Conservation (phyloP, 768 basidiomycete species). For the Xerocomus spinulosus region DNA sequence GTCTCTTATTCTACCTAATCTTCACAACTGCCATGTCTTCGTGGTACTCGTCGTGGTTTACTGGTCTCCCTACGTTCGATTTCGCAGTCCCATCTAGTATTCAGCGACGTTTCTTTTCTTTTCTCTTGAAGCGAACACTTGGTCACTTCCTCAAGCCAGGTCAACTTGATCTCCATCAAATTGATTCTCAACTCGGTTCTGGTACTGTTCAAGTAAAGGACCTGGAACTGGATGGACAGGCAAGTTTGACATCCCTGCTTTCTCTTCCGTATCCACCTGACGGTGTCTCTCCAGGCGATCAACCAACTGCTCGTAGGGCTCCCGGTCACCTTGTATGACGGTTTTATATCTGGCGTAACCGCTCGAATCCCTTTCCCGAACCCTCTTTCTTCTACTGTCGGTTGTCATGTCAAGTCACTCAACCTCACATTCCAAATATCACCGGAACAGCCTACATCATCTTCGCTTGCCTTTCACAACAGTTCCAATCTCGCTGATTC, state of each 20-base stretch:
- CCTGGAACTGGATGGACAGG: conserved; percentile 72
- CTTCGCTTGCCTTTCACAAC: conserved; percentile 11
- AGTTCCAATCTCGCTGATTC: conserved; percentile 62
- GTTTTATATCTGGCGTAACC: conserved; percentile 68
- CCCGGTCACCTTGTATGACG: conserved; percentile 65
- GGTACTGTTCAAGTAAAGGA: conserved; percentile 85
- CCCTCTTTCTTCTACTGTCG: conserved; percentile 68
- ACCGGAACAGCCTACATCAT: conserved; percentile 16
- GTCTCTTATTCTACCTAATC: conserved; percentile 10
- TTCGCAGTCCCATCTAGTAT: conserved; percentile 65
- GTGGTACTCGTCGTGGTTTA: conserved; percentile 57
- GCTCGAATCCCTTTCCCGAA: conserved; percentile 85
- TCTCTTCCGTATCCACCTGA: conserved; percentile 12
- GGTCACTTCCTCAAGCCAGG: conserved; percentile 87
- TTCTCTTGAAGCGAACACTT: conserved; percentile 74
- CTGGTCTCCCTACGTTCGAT: conserved; percentile 57
- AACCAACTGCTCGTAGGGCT: conserved; percentile 61
- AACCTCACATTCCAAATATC: conserved; percentile 60
- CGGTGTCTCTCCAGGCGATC: conserved; percentile 58
- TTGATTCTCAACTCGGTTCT: conserved; percentile 90
- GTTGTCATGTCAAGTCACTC: conserved; percentile 63
- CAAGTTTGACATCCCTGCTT: conserved; percentile 34
- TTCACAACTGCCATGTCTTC: conserved; percentile 35
- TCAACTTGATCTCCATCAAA: conserved; percentile 79
- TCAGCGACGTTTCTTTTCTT: conserved; percentile 87